Conservation (phyloP, 306 rosid genomes). For the Citrullus colocynthis region DNA sequence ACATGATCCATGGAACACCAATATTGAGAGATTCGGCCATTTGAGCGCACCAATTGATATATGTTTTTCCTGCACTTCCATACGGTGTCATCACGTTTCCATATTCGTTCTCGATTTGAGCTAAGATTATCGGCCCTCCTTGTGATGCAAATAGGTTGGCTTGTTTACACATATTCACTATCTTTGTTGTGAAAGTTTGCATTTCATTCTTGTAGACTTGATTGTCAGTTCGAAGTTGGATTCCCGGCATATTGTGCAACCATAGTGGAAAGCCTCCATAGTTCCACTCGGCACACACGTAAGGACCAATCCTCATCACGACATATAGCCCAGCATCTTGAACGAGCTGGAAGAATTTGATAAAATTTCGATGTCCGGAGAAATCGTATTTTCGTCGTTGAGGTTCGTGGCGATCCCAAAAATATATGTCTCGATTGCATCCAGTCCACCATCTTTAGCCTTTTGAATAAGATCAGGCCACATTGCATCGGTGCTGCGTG, state of each 20-base stretch:
- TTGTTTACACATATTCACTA: not conserved
- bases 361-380: conserved; percentile 15
- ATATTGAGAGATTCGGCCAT: not conserved
- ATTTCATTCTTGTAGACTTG: not conserved
- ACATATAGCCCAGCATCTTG: not conserved
- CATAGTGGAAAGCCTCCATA: not conserved
- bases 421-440: not conserved
- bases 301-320: not conserved
- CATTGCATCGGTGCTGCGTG: not conserved
- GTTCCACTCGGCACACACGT: not conserved
- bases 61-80: not conserved
- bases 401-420: not conserved
- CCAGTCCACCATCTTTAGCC: not conserved
- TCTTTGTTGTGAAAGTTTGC: not conserved
- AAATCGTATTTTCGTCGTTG: conserved; percentile 34
- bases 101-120: not conserved
- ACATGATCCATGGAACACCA: not conserved
- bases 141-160: not conserved
- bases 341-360: not conserved
- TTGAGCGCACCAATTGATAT: not conserved
- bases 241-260: not conserved
- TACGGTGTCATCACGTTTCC: not conserved
- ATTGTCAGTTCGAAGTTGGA: not conserved
- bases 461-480: conserved; percentile 1
- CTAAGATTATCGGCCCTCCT: not conserved